Base-by-base conservation (phyloP, 768 basidiomycete species). In the Phlebiopsis gigantea region DNA sequence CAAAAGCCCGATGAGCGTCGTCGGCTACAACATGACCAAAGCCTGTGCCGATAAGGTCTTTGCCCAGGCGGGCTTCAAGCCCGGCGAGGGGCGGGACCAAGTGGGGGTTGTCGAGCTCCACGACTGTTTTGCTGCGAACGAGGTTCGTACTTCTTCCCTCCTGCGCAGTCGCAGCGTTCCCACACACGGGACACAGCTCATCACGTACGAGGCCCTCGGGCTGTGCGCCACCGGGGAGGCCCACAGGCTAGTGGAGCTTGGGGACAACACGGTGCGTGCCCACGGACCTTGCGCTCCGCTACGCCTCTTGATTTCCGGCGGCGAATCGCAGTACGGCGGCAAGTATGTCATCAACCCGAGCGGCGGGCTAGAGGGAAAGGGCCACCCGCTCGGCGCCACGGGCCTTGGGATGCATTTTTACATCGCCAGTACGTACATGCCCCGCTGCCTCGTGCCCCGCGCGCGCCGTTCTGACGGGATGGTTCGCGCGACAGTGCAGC, bases 401-500 rank as follows among this genome's bases (percentile, higher is more conserved):
- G 90, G 90, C 2, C 72, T 92, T 14, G 89, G 86, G 26, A 91
- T 90, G 90, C 89, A 92, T 66, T 90, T 90, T 70, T 91, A 89
- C 65, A 87, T 91, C 60, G 80, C 84, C 63, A 90, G 87, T 87
- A 65, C 44, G 84, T 22, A 2, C 25, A 34, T 39, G 8, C 17
- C 2, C 12, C 34, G 34, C 9, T 22, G 8, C 15, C 46, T 12
- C 25, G 19, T 57, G 28, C 3, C 21, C 29, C 21, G 8, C 21
- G 12, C 45, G 14, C 47, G 5, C 5, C 22, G n/a, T 22, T 50
- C 24, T 29, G 6, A 19, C 29, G 10, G 34, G 12, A 6, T 24
- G 61, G 46, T 47, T 12, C 46, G 30, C 9, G 48, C 30, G 30
- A 46, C 62, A 86, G 86, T 88, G 87, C 88, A 90, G 77, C 70